Evolutionary conservation across 805 yeast genomes (phyloP), one percentile per base, ranked within the genome.

Genomic region (Zygosaccharomyces pseudorouxii): DNA sequence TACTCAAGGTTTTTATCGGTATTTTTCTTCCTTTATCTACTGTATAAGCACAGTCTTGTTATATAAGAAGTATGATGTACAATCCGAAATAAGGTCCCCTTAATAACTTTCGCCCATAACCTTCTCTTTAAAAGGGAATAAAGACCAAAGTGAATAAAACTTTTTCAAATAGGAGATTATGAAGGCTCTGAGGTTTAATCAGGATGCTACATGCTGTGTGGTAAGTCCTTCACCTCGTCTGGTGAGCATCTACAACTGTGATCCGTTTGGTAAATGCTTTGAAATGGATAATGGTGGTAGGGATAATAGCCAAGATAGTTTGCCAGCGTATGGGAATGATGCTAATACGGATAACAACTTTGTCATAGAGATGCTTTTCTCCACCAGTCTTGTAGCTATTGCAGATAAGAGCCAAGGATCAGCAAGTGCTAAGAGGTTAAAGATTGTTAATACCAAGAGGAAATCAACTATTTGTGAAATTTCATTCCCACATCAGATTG

Each of bases 321-420:
- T 38, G 18, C 20, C 47, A 10, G 38, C 39, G 25, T 12, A 14
- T n/a, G 16, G 19, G 3, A 25, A 40, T 5, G 23, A 55, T 51
- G 53, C 29, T 30, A 57, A 40, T 74, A 80, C 4, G 73, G 79
- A 4, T 73, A 78, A 51, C 25, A 51, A 52, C 22, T 52, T 61
- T 23, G 76, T 86, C 1, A 82, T 89, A 9, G 96, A 89, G 63
- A 90, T 93, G 97, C 77, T 92, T 22, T 92, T 89, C 61, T 77
- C 89, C 38, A 89, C 98, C 0, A 85, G 95, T 5, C 73, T 92
- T 33, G 78, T 93, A 20, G 97, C 95, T 0, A 71, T 88, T 5
- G 95, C 88, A 2, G 92, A 89, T 6, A 70, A 80, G 44, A 87
- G 82, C 47, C 84, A 78, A 53, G 82, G 86, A 4, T 58, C 75